Percentiles rank a stretch among this genome's conserved stretches.
Conservation (phyloP, 768 basidiomycete genomes). For the Pleurotus citrinopileatus region DNA sequence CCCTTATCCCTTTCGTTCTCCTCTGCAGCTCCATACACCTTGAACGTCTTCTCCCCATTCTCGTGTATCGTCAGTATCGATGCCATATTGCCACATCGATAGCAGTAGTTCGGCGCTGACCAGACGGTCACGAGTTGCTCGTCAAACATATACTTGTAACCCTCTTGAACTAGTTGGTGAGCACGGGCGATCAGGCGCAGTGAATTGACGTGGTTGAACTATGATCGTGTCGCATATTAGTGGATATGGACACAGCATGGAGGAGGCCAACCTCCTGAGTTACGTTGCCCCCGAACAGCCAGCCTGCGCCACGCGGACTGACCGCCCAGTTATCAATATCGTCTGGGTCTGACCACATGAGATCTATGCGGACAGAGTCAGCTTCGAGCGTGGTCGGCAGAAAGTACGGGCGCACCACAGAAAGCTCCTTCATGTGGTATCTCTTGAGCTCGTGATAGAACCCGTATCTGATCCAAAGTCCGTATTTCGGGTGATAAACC, state of each 20-base stretch:
- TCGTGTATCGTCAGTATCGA: conserved; percentile 85
- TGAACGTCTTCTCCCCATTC: conserved; percentile 64
- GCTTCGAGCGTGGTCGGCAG: background rate
- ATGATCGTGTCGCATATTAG: background rate
- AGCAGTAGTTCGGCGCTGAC: conserved; percentile 88
- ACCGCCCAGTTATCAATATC: conserved; percentile 77
- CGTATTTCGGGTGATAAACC: conserved; percentile 95
- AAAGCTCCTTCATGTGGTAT: conserved; percentile 99
- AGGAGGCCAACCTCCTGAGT: conserved; percentile 65
- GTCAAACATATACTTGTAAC: conserved; percentile 97
- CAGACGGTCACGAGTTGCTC: conserved; percentile 89
- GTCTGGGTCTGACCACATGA: background rate
- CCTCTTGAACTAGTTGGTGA: conserved; percentile 95
- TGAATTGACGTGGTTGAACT: conserved; percentile 94
- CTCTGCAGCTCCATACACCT: conserved; percentile 81
- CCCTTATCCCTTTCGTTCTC: conserved; percentile 88
- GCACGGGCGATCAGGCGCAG: conserved; percentile 89
- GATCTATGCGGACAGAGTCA: conserved; percentile 5
- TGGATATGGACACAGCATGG: conserved; percentile 1
- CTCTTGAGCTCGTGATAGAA: conserved; percentile 92
- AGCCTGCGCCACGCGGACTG: conserved; percentile 93
- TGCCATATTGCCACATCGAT: conserved; percentile 84
- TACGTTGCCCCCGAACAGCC: conserved; percentile 87
- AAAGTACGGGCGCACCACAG: conserved; percentile 57
- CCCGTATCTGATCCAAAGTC: conserved; percentile 91